Percentiles rank a stretch among this genome's conserved stretches.
Conservation (phyloP, 2,329 filamentous ascomycete genomes). For the Incumbomyces lentus region DNA sequence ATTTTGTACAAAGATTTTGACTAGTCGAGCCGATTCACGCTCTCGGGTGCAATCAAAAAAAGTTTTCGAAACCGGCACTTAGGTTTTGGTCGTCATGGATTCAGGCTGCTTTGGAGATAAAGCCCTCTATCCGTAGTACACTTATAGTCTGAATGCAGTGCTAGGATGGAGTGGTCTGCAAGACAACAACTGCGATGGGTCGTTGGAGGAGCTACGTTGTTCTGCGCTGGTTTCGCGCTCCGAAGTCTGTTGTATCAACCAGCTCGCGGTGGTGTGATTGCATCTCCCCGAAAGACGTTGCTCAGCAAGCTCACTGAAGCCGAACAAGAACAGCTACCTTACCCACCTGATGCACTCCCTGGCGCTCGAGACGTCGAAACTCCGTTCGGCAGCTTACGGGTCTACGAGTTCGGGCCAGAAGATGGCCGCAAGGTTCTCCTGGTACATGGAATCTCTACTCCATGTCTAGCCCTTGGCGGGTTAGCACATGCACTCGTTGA, state of each 20-base stretch:
- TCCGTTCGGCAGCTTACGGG: conserved; percentile 57
- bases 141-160: no score
- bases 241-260: neutral
- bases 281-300: conserved; percentile 29
- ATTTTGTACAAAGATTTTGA: no score
- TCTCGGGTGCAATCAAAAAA: no score
- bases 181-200: neutral
- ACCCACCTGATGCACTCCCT: conserved; percentile 61
- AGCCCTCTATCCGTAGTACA: no score
- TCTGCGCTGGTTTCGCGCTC: neutral
- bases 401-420: conserved; percentile 72
- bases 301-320: conserved; percentile 26
- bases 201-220: conserved; percentile 9
- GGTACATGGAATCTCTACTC: conserved; percentile 73
- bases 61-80: no score
- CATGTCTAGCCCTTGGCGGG: conserved; percentile 57
- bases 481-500: conserved; percentile 56
- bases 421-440: conserved; percentile 62
- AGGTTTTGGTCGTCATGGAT: no score
- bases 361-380: conserved; percentile 54
- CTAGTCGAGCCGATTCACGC: no score
- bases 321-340: conserved; percentile 40
- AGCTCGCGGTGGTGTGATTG: conserved; percentile 3
- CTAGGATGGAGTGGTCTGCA: neutral
- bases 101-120: no score